Evolutionary conservation across 129 eudicot species (phyloP), one percentile per base, ranked within the genome.

Genomic region (Centrapalus pauciflorus): DNA sequence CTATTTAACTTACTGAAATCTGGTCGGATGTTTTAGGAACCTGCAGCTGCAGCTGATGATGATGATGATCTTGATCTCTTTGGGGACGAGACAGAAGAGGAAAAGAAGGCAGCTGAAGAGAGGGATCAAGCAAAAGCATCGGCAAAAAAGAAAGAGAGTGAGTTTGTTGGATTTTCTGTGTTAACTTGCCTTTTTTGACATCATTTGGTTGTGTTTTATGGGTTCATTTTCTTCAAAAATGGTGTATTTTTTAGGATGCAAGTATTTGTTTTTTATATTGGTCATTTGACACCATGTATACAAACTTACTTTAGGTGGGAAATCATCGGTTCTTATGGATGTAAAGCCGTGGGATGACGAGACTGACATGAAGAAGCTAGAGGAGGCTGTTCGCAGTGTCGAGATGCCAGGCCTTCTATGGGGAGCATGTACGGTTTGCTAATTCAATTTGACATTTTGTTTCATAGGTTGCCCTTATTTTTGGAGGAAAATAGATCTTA

Each of bases 281-380:
- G 26, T n/a, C 25, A 3, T 10, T 35, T 61, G 24, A 40, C 48
- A 17, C 4, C 17, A 6, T 66, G 4, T 35, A 69, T 50, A 13
- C 26, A 76, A 60, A n/a, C 28, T 10, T 43, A 58, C 30, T 75
- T 35, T 37, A 90, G 95, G 97, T 84, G 97, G 97, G 24, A 90
- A 90, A 33, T 90, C 97, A 68, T 87, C 97, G 10, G 97, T 90
- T 67, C 95, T 90, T 61, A 29, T 90, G 95, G 97, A 87, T 66
- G 73, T 90, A 49, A 90, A 90, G 84, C 97, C 95, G 11, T 90
- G 97, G 97, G 97, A 90, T 78, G 97, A 90, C 75, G 97, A 90
- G 79, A 90, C 97, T 0, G 97, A 90, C 81, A 90, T 90, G 97
- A 90, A 87, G 89, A 82, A 82, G 79, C 79, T 90, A 61, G 97